Percentiles rank a stretch among this genome's conserved stretches.
These are phyloP conservation scores for Clitopilus passeckerianus DNA, from an alignment of 768 basidiomycete species.

Conservation along the genomic window DNA sequence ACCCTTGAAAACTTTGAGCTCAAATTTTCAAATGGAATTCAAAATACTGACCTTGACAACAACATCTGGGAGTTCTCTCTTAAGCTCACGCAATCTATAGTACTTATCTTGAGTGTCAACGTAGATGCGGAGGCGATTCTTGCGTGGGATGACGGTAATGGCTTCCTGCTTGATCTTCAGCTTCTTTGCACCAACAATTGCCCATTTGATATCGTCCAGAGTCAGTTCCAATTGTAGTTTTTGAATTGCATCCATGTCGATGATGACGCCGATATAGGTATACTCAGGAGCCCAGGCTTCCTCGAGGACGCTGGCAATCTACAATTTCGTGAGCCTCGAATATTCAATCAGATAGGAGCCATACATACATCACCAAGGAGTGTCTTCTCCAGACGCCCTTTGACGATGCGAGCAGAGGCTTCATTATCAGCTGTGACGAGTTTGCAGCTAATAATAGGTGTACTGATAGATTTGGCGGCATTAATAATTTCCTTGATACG, in stretches of 20 bases:
- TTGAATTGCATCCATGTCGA: slow-evolving; percentile 84
- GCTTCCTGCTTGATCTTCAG: slow-evolving; percentile 91
- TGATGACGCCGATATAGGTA: slow-evolving; percentile 89
- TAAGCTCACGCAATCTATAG: slow-evolving; percentile 80
- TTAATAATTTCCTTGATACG: slow-evolving; percentile 99
- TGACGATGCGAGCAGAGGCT: slow-evolving; percentile 95
- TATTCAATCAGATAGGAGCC: neutral
- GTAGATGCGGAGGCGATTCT: slow-evolving; percentile 74
- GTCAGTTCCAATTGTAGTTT: slow-evolving; percentile 94
- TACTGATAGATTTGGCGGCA: slow-evolving; percentile 94
- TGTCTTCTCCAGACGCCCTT: slow-evolving; percentile 93
- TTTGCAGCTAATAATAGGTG: slow-evolving; percentile 97
- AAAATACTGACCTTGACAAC: slow-evolving; percentile 72
- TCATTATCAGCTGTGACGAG: slow-evolving; percentile 83
- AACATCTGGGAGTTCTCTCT: slow-evolving; percentile 76
- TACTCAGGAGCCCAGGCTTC: slow-evolving; percentile 95
- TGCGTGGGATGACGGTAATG: slow-evolving; percentile 71
- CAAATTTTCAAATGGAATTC: neutral
- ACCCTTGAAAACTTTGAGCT: slow-evolving; percentile 44
- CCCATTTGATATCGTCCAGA: slow-evolving; percentile 90
- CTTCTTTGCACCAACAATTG: slow-evolving; percentile 81
- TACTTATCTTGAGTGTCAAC: slow-evolving; percentile 76
- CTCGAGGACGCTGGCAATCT: slow-evolving; percentile 91
- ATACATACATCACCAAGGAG: slow-evolving; percentile 80
- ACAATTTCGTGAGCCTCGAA: neutral